Conservation (phyloP, 164 flowering plant genomes). For the Vitis labrusca region DNA sequence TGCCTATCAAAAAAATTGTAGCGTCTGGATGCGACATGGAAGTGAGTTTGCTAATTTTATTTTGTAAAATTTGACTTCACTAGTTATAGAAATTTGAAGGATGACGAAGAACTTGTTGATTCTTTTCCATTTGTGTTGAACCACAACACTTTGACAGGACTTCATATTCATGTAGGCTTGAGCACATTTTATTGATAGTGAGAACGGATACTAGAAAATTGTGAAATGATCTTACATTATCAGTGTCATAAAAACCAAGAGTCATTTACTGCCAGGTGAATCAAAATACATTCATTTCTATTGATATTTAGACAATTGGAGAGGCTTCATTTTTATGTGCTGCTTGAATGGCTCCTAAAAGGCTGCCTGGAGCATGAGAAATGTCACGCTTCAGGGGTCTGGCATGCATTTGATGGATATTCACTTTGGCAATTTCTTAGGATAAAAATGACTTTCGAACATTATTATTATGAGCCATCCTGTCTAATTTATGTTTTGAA, state of each 20-base stretch:
- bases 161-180: background rate
- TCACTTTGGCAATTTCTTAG: too few species aligned
- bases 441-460: too few species aligned
- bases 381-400: too few species aligned
- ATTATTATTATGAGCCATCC: too few species aligned
- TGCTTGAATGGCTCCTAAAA: background rate
- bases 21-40: too few species aligned
- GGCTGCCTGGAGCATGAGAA: background rate
- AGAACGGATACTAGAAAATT: background rate
- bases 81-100: background rate
- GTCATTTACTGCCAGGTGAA: background rate
- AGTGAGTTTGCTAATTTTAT: too few species aligned
- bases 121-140: background rate
- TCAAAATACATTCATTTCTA: background rate
- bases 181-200: background rate
- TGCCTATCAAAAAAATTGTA: too few species aligned
- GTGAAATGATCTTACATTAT: background rate
- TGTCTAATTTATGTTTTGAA: too few species aligned
- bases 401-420: too few species aligned
- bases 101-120: background rate
- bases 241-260: background rate
- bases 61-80: too few species aligned
- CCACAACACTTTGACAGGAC: background rate
- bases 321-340: background rate
- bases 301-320: background rate